phyloP scores from a whole-genome alignment of 2,329 filamentous ascomycete species.

The Sporothrix protearum region DNA sequence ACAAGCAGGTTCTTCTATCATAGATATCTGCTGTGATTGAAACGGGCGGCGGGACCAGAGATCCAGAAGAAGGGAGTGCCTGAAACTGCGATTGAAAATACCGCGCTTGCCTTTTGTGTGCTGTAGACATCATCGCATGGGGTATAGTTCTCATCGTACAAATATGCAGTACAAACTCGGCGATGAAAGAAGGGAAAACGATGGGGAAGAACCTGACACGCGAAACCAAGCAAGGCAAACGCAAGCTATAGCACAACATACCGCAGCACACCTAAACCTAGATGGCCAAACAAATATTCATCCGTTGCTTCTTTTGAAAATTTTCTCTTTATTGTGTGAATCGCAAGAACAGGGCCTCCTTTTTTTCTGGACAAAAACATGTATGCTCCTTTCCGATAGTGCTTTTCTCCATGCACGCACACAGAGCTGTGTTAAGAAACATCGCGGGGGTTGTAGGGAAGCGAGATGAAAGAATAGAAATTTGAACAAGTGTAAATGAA shows the following conservation, averaged over 20 bases:
- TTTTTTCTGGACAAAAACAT: constrained; percentile 11
- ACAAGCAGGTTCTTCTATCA: constrained; percentile 57
- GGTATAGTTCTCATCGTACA: not conserved
- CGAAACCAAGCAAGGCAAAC: not conserved
- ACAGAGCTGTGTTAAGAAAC: constrained; percentile 14
- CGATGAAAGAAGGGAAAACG: not conserved
- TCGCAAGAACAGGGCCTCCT: not conserved
- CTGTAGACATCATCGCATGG: not conserved
- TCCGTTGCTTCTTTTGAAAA: not conserved
- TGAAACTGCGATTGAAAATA: not conserved
- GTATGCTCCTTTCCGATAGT: constrained; percentile 20
- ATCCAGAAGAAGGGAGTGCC: not conserved
- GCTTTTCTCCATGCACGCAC: constrained; percentile 20
- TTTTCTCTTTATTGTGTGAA: not conserved
- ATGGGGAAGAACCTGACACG: not conserved
- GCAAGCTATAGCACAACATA: not conserved
- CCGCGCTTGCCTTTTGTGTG: not conserved
- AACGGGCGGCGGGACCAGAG: not conserved
- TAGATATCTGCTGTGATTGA: not conserved
- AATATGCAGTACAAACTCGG: not conserved
- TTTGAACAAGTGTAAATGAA: not conserved
- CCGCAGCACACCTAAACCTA: not conserved
- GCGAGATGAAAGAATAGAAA: not conserved
- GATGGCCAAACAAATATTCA: not conserved
- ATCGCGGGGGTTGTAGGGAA: not conserved